phyloP scores from a whole-genome alignment of 2,329 filamentous ascomycete species.

The Ascosphaera aggregata region DNA sequence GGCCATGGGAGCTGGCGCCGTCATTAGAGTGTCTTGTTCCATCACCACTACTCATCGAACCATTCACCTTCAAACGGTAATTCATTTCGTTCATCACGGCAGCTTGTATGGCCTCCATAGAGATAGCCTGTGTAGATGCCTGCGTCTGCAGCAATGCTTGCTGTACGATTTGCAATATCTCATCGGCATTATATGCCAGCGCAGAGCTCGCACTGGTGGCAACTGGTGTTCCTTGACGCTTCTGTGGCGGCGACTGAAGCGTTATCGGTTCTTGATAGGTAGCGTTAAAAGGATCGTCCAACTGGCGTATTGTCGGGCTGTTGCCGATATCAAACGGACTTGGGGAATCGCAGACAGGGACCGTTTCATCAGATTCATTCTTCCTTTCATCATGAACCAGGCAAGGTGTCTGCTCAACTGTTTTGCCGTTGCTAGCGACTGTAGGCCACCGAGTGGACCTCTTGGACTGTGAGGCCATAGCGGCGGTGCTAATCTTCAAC shows the following conservation, averaged over 20 bases:
- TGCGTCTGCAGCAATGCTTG: neutral
- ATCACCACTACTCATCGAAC: neutral
- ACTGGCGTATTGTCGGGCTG: neutral
- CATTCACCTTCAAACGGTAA: neutral
- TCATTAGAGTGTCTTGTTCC: neutral
- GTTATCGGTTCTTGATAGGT: neutral
- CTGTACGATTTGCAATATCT: neutral
- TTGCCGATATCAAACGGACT: neutral
- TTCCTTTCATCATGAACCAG: neutral
- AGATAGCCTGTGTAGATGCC: neutral
- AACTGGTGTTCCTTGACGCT: neutral
- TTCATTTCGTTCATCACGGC: neutral
- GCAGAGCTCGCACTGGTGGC: neutral
- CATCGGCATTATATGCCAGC: neutral
- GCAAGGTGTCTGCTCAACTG: neutral
- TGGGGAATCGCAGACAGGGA: neutral
- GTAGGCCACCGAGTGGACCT: neutral
- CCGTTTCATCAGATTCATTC: neutral
- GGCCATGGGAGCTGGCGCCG: neutral
- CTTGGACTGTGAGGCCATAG: too few relatives aligned
- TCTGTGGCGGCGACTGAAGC: neutral
- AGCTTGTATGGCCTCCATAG: neutral
- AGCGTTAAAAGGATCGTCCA: neutral
- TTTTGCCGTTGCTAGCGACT: neutral
- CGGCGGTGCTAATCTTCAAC: neutral